Conservation (phyloP, 2,329 filamentous ascomycete genomes). For the Cytospora chrysosperma region DNA sequence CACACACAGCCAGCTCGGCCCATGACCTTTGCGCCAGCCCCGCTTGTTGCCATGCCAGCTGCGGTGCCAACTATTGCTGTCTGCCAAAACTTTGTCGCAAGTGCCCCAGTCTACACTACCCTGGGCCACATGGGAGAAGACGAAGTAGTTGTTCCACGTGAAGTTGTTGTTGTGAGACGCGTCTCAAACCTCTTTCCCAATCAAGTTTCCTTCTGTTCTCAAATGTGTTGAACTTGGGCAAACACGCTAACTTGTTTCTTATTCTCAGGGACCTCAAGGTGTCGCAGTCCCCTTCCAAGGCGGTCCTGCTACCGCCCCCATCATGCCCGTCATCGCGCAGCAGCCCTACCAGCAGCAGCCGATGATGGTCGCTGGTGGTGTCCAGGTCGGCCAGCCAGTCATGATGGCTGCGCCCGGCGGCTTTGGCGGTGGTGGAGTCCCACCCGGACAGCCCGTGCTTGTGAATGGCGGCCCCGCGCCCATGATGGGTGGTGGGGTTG, state of each 20-base stretch:
- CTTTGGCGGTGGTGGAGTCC: conserved; percentile 14
- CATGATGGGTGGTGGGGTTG: conserved; percentile 23
- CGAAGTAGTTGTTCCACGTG: conserved; percentile 12
- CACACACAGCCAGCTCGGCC: conserved; percentile 16
- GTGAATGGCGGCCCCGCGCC: conserved; percentile 19
- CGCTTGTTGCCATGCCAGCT: not conserved
- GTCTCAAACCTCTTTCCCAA: not conserved
- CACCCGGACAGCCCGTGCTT: conserved; percentile 19
- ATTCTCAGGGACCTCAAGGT: conserved; percentile 25
- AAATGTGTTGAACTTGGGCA: not conserved
- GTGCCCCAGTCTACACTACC: conserved; percentile 5
- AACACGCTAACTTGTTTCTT: conserved; percentile 22
- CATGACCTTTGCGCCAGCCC: conserved; percentile 11
- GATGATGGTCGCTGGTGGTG: conserved; percentile 22
- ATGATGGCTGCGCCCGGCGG: conserved; percentile 19
- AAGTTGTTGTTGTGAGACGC: conserved; percentile 17
- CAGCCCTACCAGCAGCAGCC: conserved; percentile 25
- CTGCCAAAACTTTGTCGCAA: conserved; percentile 25
- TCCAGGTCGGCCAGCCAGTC: conserved; percentile 19
- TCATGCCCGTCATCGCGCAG: conserved; percentile 29
- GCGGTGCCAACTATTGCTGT: conserved; percentile 16
- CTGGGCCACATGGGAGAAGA: conserved; percentile 13
- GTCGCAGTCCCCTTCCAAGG: conserved; percentile 25
- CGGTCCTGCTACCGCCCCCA: conserved; percentile 23
- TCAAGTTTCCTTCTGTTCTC: not conserved